These are phyloP conservation scores for Xylona heveae DNA, from an alignment of 495 filamentous ascomycete species.

Conservation along the genomic window DNA sequence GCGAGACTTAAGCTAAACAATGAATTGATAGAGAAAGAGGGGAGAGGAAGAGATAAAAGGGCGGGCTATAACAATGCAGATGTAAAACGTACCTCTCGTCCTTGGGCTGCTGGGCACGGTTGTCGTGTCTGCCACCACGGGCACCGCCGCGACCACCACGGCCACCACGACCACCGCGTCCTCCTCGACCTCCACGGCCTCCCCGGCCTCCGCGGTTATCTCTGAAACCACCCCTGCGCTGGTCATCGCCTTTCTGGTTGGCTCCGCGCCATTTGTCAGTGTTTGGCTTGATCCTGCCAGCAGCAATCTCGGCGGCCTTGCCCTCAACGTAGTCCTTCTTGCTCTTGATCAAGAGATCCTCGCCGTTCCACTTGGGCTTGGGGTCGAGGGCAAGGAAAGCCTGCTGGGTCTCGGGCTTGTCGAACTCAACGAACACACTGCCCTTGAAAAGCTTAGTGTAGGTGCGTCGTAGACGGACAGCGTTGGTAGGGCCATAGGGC, in stretches of 20 bases:
- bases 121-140: constrained; percentile 4
- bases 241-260: constrained; percentile 40
- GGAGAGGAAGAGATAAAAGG: no score
- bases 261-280: constrained; percentile 13
- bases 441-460: constrained; percentile 59
- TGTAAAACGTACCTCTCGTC: no score
- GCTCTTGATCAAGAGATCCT: constrained; percentile 51
- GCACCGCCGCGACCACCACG: constrained; percentile 8
- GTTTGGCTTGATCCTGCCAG: constrained; percentile 42
- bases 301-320: constrained; percentile 55
- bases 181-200: constrained; percentile 22
- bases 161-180: constrained; percentile 14
- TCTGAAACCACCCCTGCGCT: constrained; percentile 39
- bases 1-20: no score
- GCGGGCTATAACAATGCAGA: no score
- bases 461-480: constrained; percentile 75
- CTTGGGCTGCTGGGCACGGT: background rate
- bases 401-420: constrained; percentile 46
- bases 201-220: constrained; percentile 17
- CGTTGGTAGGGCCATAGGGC: constrained; percentile 53
- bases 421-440: constrained; percentile 86
- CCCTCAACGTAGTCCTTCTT: constrained; percentile 73
- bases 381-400: constrained; percentile 57
- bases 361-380: constrained; percentile 62
- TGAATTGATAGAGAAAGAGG: no score